Evolutionary conservation across 345 rosid genomes (phyloP), one percentile per base, ranked within the genome.

Genomic region (Citrus maxima): DNA sequence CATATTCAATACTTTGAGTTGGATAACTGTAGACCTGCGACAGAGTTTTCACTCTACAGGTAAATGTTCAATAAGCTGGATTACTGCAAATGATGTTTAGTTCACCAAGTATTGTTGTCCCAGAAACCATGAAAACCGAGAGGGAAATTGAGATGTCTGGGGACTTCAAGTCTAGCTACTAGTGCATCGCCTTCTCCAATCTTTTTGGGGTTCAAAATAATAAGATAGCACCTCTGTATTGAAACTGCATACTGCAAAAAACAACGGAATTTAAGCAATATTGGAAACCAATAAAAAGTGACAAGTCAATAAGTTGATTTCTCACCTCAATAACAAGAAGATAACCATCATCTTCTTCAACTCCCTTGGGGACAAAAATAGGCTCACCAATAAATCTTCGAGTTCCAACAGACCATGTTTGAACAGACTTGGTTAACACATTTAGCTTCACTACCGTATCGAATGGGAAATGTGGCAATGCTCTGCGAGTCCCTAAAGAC

Each of bases 91-190:
- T 32, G 4, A 16, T 7, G 35, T 32, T 13, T 30, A 77, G 13
- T 5, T 30, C 67, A 25, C 51, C 10, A 79, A 70, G 19, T 62
- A 34, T 24, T 70, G 6, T 73, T 62, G 62, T 89, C 87, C 99
- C 98, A 95, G 77, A 95, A 90, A 38, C 98, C 99, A 73, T 93
- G 99, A 81, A 95, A 95, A 0, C 95, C 99, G 74, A 95, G 87
- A 2, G 98, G 99, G 81, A 95, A 92, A 42, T 92, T 93, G 40
- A 92, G 79, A 79, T 91, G 86, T 77, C 70, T 89, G 1, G 99
- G 98, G 66, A 95, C 95, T 85, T 89, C 98, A 76, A 95, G 78
- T 78, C 93, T 91, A 7, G 95, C 87, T 8, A 84, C 89, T 16
- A 91, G 38, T 5, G 93, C 93, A 79, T 89, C 92, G 14, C 78